phyloP scores from a whole-genome alignment of 345 rosid species.

The Atalantia buxifolia region DNA sequence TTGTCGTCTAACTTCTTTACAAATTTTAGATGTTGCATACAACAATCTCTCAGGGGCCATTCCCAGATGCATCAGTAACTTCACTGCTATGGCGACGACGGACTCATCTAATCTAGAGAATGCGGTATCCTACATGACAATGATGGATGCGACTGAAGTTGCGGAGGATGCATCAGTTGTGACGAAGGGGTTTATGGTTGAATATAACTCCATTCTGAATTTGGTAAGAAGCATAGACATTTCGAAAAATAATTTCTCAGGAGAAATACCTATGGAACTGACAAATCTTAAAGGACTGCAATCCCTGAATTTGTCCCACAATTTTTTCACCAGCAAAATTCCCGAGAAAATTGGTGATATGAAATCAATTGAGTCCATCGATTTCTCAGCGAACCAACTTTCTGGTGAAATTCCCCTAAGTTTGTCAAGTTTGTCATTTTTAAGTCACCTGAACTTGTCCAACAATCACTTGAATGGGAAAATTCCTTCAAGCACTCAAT shows the following conservation, averaged over 20 bases:
- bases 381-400: background rate
- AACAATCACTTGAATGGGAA: background rate
- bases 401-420: background rate
- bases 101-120: background rate
- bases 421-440: background rate
- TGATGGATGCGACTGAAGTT: background rate
- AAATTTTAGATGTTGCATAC: background rate
- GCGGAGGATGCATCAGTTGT: background rate
- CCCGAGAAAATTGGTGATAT: background rate
- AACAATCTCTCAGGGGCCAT: background rate
- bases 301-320: background rate
- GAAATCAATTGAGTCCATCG: background rate
- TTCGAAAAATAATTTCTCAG: background rate
- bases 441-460: background rate
- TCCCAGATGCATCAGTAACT: background rate
- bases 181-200: background rate
- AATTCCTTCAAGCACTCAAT: too few relatives aligned
- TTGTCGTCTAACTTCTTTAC: background rate
- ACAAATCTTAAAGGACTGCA: background rate
- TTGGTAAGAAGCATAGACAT: background rate
- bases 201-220: background rate
- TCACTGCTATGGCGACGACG: background rate
- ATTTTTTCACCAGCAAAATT: background rate
- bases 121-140: background rate
- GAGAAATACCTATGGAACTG: background rate